Base-by-base conservation (phyloP, 2,329 filamentous ascomycete genomes). In the Nemania sp. region DNA sequence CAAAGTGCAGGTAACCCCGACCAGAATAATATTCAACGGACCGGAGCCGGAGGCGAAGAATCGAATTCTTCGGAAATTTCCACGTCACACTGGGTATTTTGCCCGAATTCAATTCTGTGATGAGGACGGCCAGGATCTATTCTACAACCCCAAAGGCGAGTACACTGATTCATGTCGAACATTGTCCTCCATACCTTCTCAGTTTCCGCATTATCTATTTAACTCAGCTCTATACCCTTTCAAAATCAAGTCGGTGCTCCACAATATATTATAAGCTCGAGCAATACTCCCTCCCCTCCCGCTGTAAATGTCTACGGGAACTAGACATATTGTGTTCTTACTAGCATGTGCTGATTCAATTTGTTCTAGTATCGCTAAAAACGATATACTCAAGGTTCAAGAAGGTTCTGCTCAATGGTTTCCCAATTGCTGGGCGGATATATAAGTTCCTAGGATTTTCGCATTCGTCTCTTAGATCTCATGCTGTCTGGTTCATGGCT, bases 371-470 rank as follows among this genome's bases (percentile, higher is more conserved):
- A 0, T 85, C 84, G 1, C 80, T 86, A 5, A 82, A 87, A 0
- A 51, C 70, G 0, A 83, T 93, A 8, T 86, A 88, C 68, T 72
- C 77, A 0, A 87, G 90, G 0, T 94, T 94, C 77, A 86, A 86
- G 60, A 69, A 75, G 0, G 80, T 93, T 0, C 82, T 96, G 8
- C 77, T 81, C 2, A 74, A 82, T 0, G 89, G 89, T 0, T 87
- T 97, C 29, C 74, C 80, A 0, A 87, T 95, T 61, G 91, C 86
- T 2, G 91, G 89, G 0, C 83, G 89, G 13, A 75, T 78, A 0
- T 93, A 89, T 73, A 79, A 80, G 0, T 95, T 94, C 73, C 82
- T 95, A 0, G 92, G 92, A 0, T 95, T 94, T 77, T 94, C 92
- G 0, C 90, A 94, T 77, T 95, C 92, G 0, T 94, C 92, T 0